Conservation (phyloP, 2,329 filamentous ascomycete genomes). For the Pyrenochaeta sp. region DNA sequence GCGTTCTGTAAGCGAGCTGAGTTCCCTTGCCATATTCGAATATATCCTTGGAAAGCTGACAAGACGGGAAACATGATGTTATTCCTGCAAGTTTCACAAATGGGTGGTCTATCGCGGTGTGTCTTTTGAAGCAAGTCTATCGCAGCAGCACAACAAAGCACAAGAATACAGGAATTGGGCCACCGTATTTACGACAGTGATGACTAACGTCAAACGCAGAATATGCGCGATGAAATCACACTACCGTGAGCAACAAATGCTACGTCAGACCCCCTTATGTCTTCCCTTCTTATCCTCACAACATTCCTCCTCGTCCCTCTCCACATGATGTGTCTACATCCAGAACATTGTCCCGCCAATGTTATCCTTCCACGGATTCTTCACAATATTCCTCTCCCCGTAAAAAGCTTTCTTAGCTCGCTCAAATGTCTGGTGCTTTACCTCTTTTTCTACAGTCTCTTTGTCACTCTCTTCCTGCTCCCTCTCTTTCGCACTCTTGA, state of each 20-base stretch:
- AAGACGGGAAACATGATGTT: too few relatives aligned
- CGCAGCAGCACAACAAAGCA: too few relatives aligned
- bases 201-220: too few relatives aligned
- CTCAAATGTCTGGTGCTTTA: not conserved
- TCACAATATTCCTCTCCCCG: not conserved
- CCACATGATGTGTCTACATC: not conserved
- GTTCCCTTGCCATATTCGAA: too few relatives aligned
- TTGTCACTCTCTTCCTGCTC: not conserved
- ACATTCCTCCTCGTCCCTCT: not conserved
- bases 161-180: too few relatives aligned
- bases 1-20: too few relatives aligned
- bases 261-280: not conserved
- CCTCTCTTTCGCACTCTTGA: not conserved
- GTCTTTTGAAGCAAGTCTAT: too few relatives aligned
- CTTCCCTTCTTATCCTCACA: not conserved
- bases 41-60: too few relatives aligned
- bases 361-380: not conserved
- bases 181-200: too few relatives aligned
- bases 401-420: not conserved
- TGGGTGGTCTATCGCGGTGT: too few relatives aligned
- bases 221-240: too few relatives aligned
- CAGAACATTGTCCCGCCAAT: not conserved
- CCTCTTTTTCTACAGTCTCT: not conserved
- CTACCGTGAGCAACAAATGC: not conserved
- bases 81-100: too few relatives aligned